Conservation (phyloP, 2,329 filamentous ascomycete genomes). For the Tolypocladium tropicale region DNA sequence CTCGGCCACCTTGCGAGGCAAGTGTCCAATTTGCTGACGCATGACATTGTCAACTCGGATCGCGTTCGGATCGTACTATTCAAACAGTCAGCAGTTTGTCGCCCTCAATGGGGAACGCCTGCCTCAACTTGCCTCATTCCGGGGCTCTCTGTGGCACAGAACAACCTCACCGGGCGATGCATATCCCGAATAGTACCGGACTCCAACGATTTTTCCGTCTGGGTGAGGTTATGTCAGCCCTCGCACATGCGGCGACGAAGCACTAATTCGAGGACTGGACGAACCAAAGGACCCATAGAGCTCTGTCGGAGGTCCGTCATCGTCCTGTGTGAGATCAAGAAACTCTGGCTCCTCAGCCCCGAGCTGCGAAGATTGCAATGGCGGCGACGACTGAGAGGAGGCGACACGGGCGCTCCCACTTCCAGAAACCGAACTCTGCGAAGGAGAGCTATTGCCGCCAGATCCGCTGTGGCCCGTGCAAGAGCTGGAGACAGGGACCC, state of each 20-base stretch:
- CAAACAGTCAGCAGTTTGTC: constrained; percentile 1
- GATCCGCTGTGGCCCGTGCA: constrained; percentile 10
- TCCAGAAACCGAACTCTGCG: background rate
- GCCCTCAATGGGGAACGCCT: background rate
- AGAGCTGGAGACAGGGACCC: background rate
- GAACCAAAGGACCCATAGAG: constrained; percentile 36
- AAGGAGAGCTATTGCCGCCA: constrained; percentile 4
- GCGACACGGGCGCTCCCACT: background rate
- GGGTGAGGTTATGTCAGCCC: background rate
- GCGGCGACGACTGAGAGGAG: constrained; percentile 6
- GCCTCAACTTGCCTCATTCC: constrained; percentile 37
- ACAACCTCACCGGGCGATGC: constrained; percentile 55
- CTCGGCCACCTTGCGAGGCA: constrained; percentile 55
- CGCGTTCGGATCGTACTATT: constrained; percentile 61
- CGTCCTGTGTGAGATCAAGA: constrained; percentile 33
- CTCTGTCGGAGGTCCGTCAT: constrained; percentile 29
- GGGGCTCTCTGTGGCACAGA: constrained; percentile 52
- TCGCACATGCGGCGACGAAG: background rate
- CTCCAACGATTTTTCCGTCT: constrained; percentile 41
- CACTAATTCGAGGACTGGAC: constrained; percentile 3
- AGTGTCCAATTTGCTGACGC: constrained; percentile 66
- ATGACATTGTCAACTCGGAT: constrained; percentile 72
- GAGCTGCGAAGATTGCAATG: constrained; percentile 5
- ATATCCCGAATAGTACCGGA: constrained; percentile 50
- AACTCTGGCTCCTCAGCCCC: constrained; percentile 24